Conservation (phyloP, 805 yeast species). For the Lipomyces spencermartinsiae region DNA sequence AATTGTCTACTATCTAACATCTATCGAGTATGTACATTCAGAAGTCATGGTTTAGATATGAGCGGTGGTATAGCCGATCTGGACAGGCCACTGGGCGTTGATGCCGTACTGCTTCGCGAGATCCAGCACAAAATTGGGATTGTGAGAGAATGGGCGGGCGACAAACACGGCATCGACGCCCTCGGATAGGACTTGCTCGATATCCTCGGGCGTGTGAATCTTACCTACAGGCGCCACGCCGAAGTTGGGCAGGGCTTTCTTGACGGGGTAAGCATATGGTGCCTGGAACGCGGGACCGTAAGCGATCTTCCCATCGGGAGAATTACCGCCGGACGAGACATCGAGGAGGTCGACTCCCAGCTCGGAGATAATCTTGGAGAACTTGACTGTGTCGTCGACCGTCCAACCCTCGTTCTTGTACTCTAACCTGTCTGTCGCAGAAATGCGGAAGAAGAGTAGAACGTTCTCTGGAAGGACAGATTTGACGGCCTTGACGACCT, state of each 20-base stretch:
- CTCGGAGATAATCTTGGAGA: slow-evolving; percentile 36
- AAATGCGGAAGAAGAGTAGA: slow-evolving; percentile 57
- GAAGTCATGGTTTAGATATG: not conserved
- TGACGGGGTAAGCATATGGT: slow-evolving; percentile 52
- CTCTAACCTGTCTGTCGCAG: slow-evolving; percentile 52
- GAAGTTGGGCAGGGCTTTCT: slow-evolving; percentile 54
- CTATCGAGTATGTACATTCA: not conserved
- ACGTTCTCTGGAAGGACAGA: slow-evolving; percentile 50
- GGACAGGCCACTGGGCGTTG: slow-evolving; percentile 49
- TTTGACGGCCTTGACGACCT: slow-evolving; percentile 55
- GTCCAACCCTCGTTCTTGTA: slow-evolving; percentile 48
- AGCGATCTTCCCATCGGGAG: slow-evolving; percentile 42
- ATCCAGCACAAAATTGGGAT: slow-evolving; percentile 57
- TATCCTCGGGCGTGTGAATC: slow-evolving; percentile 47
- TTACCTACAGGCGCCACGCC: slow-evolving; percentile 58
- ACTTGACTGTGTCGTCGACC: slow-evolving; percentile 51
- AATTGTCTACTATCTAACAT: not conserved
- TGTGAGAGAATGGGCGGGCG: slow-evolving; percentile 55
- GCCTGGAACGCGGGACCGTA: slow-evolving; percentile 51
- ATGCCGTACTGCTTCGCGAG: slow-evolving; percentile 60
- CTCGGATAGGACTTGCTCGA: slow-evolving; percentile 52
- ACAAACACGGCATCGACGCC: slow-evolving; percentile 55
- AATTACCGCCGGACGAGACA: slow-evolving; percentile 61
- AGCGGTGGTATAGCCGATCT: slow-evolving; percentile 37
- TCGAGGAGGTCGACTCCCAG: slow-evolving; percentile 59